phyloP scores from a whole-genome alignment of 2,329 filamentous ascomycete genomes.

The Thielaviopsis ethacetica region DNA sequence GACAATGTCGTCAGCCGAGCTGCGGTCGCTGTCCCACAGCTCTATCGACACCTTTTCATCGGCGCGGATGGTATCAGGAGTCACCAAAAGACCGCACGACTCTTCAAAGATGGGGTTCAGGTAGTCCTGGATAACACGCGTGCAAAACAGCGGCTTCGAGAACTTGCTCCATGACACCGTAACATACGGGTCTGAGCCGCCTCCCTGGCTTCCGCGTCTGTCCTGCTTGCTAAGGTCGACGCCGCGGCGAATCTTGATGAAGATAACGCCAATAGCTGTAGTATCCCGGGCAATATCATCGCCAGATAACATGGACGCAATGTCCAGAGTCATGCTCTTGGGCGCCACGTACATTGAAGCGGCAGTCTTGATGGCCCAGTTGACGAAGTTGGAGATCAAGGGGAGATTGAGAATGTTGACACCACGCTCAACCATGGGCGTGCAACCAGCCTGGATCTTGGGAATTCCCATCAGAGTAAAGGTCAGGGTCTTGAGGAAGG shows the following conservation, averaged over 20 bases:
- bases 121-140: slow-evolving; percentile 86
- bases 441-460: slow-evolving; percentile 75
- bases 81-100: slow-evolving; percentile 69
- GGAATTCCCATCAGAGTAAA: slow-evolving; percentile 91
- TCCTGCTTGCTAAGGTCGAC: slow-evolving; percentile 85
- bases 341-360: slow-evolving; percentile 86
- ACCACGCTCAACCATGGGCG: slow-evolving; percentile 80
- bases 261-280: slow-evolving; percentile 72
- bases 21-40: slow-evolving; percentile 89
- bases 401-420: slow-evolving; percentile 86
- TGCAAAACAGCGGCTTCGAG: slow-evolving; percentile 94
- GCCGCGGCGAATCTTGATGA: slow-evolving; percentile 81
- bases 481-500: slow-evolving; percentile 80
- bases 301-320: slow-evolving; percentile 78
- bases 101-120: slow-evolving; percentile 90
- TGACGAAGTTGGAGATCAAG: slow-evolving; percentile 90
- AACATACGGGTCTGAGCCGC: slow-evolving; percentile 90
- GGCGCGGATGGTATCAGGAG: slow-evolving; percentile 76
- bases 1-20: slow-evolving; percentile 84
- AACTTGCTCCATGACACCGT: slow-evolving; percentile 93
- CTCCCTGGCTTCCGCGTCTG: slow-evolving; percentile 59
- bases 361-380: slow-evolving; percentile 79
- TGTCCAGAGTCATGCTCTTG: slow-evolving; percentile 82
- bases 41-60: slow-evolving; percentile 88
- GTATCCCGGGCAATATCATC: slow-evolving; percentile 87